These are phyloP conservation scores for Fimicolochytrium jonesii DNA, from an alignment of 192 early-diverging fungal species.

Conservation along the genomic window DNA sequence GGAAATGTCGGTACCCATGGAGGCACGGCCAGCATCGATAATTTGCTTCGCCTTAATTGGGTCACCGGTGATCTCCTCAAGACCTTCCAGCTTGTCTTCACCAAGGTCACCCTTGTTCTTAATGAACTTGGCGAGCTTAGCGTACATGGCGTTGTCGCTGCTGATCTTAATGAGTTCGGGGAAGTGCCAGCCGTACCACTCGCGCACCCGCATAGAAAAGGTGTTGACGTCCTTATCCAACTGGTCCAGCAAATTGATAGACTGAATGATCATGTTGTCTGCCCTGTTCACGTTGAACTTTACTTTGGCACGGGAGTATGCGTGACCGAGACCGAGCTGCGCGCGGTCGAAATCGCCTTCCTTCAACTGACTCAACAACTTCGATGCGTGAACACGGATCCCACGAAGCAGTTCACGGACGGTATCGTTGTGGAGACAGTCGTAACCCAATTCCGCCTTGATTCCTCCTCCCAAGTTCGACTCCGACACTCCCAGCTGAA, in stretches of 20 bases:
- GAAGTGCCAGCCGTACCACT: slow-evolving; percentile 99
- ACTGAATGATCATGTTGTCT: slow-evolving; percentile 90
- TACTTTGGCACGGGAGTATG: slow-evolving; percentile 97
- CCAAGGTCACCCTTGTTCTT: slow-evolving; percentile 87
- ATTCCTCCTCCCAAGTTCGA: slow-evolving; percentile 77
- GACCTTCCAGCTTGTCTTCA: slow-evolving; percentile 67
- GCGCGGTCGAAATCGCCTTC: slow-evolving; percentile 87
- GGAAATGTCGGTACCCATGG: slow-evolving; percentile 98
- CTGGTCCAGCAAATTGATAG: slow-evolving; percentile 86
- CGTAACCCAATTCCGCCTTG: slow-evolving; percentile 69
- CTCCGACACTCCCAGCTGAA: slow-evolving; percentile 82
- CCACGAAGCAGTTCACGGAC: slow-evolving; percentile 91
- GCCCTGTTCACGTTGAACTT: slow-evolving; percentile 99
- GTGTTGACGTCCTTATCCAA: slow-evolving; percentile 99
- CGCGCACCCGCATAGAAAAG: slow-evolving; percentile 87
- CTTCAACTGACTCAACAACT: slow-evolving; percentile 85
- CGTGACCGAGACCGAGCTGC: slow-evolving; percentile 96
- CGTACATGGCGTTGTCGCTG: slow-evolving; percentile 87
- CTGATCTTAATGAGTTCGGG: slow-evolving; percentile 97
- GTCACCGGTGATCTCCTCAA: slow-evolving; percentile 82
- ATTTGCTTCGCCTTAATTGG: slow-evolving; percentile 81
- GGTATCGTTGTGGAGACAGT: slow-evolving; percentile 75
- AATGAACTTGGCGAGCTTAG: slow-evolving; percentile 84
- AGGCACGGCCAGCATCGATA: slow-evolving; percentile 85
- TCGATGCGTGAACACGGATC: slow-evolving; percentile 84